Evolutionary conservation across 1,139 yeast species (phyloP).

Genomic region (Geotrichum restrictum): DNA sequence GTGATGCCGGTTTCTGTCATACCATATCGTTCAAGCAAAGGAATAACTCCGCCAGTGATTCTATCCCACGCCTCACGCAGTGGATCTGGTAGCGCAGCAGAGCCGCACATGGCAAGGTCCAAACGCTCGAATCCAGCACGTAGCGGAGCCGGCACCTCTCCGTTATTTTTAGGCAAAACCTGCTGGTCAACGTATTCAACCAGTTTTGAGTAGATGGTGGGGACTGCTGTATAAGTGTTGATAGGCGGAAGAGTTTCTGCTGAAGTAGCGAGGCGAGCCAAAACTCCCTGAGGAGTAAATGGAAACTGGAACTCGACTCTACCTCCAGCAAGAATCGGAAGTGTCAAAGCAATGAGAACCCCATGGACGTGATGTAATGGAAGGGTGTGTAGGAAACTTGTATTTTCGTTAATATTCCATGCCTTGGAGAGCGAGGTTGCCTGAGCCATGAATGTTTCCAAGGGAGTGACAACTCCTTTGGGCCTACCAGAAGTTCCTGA

Average conservation of each 20-base stretch:
- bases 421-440: conserved; percentile 36
- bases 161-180: conserved; percentile 13
- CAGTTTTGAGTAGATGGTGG: conserved; percentile 38
- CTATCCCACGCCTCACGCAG: conserved; percentile 37
- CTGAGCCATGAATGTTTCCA: conserved; percentile 37
- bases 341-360: conserved; percentile 37
- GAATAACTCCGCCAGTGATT: conserved; percentile 34
- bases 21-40: conserved; percentile 40
- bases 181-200: conserved; percentile 29
- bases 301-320: conserved; percentile 39
- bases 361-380: conserved; percentile 43
- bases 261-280: conserved; percentile 27
- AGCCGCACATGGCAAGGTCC: conserved; percentile 39
- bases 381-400: conserved; percentile 37
- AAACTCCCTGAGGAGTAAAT: conserved; percentile 33
- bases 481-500: conserved; percentile 42
- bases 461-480: conserved; percentile 40
- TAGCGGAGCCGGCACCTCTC: conserved; percentile 20
- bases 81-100: conserved; percentile 41
- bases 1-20: conserved; percentile 43
- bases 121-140: conserved; percentile 25
- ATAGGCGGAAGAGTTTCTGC: conserved; percentile 31
- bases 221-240: conserved; percentile 41
- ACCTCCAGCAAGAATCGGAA: conserved; percentile 39
- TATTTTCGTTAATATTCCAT: conserved; percentile 35